Conservation (phyloP, 2,329 filamentous ascomycete species). For the Fusarium nelsonii region DNA sequence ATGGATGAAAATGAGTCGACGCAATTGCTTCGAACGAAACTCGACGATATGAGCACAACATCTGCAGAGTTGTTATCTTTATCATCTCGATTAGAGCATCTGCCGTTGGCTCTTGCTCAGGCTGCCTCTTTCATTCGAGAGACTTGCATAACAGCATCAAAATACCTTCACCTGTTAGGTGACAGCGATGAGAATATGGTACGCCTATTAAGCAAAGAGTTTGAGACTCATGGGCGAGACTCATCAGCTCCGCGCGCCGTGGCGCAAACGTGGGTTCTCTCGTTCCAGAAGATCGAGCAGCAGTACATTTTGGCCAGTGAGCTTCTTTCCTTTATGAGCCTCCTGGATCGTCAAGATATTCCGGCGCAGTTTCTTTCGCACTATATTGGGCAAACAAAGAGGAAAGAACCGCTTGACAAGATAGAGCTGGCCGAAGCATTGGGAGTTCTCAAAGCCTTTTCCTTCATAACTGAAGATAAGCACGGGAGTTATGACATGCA, state of each 20-base stretch:
- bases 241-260: conserved; percentile 47
- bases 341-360: conserved; percentile 50
- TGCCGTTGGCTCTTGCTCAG: conserved; percentile 54
- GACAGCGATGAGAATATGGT: conserved; percentile 26
- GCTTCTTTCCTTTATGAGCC: conserved; percentile 51
- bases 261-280: conserved; percentile 50
- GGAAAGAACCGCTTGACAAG: too few species aligned
- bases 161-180: conserved; percentile 50
- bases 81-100: conserved; percentile 45
- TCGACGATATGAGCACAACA: conserved; percentile 21
- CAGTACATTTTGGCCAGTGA: conserved; percentile 42
- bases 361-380: conserved; percentile 37
- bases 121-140: conserved; percentile 52
- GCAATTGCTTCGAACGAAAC: conserved; percentile 40
- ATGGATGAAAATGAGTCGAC: conserved; percentile 47
- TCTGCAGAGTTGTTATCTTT: conserved; percentile 32
- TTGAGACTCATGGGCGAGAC: conserved; percentile 50
- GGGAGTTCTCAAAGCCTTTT: conserved; percentile 47
- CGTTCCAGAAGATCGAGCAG: conserved; percentile 50
- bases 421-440: too few species aligned
- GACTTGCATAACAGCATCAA: conserved; percentile 40
- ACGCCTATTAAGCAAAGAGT: conserved; percentile 48
- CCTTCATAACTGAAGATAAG: conserved; percentile 41
- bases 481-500: conserved; percentile 47
- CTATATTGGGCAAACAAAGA: not conserved